phyloP scores from a whole-genome alignment of 2,329 filamentous ascomycete genomes.

The Penicillium verrucosum region DNA sequence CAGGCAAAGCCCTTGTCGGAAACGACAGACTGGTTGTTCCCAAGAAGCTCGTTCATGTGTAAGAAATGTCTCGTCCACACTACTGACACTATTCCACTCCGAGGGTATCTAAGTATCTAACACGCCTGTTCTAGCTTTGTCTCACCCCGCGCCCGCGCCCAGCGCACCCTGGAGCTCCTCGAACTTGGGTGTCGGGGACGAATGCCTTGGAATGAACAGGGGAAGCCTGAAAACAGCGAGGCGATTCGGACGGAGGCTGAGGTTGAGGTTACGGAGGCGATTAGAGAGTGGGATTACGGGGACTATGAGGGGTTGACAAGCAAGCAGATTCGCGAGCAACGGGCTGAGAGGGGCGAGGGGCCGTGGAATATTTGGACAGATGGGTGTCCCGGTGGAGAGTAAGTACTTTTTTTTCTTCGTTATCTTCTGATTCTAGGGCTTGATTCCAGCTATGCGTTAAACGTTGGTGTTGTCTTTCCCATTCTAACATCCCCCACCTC shows the following conservation, averaged over 20 bases:
- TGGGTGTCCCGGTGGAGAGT: conserved; percentile 82
- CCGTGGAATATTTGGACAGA: conserved; percentile 88
- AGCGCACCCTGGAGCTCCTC: conserved; percentile 85
- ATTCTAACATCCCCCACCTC: neutral
- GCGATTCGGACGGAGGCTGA: conserved; percentile 55
- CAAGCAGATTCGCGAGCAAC: conserved; percentile 61
- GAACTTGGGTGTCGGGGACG: conserved; percentile 66
- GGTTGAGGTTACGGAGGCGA: conserved; percentile 66
- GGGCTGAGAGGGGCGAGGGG: conserved; percentile 55
- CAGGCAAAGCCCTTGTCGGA: conserved; percentile 79
- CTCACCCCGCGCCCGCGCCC: conserved; percentile 78
- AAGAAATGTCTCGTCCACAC: conserved; percentile 37
- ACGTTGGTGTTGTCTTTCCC: neutral
- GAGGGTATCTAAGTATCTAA: neutral
- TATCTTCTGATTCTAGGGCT: neutral
- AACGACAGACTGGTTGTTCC: conserved; percentile 81
- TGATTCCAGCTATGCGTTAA: neutral
- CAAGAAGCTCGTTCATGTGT: conserved; percentile 78
- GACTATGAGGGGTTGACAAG: conserved; percentile 80
- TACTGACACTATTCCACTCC: neutral
- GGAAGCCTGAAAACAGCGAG: conserved; percentile 32
- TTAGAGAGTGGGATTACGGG: conserved; percentile 86
- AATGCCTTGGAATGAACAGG: conserved; percentile 63
- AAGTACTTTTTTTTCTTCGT: conserved; percentile 35
- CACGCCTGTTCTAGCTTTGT: conserved; percentile 60